Conservation (phyloP, 441 rosid species). For the Populus hybrid region DNA sequence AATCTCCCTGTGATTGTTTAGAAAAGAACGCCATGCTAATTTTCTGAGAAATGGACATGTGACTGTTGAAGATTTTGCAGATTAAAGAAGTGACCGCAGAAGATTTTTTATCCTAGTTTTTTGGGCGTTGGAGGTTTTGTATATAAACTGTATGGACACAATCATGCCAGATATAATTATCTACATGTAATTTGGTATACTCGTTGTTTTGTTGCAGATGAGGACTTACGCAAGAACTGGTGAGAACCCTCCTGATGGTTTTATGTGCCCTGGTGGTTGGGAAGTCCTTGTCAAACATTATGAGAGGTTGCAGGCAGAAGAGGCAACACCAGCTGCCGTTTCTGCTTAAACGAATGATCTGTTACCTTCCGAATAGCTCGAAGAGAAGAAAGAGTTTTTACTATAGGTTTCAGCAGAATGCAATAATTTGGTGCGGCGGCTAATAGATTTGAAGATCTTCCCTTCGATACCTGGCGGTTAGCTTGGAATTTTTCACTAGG, state of each 20-base stretch:
- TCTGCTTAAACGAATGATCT: constrained; percentile 32
- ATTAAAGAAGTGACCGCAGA: not conserved
- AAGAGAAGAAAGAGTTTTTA: not conserved
- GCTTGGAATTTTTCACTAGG: not conserved
- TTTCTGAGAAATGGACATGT: not conserved
- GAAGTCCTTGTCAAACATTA: constrained; percentile 75
- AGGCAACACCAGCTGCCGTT: constrained; percentile 41
- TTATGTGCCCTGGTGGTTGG: constrained; percentile 93
- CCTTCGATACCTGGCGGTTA: not conserved
- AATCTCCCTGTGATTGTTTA: not conserved
- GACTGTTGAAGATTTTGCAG: not conserved
- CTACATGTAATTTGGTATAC: not conserved
- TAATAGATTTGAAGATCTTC: not conserved
- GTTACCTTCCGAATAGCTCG: constrained; percentile 2
- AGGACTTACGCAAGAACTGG: constrained; percentile 72
- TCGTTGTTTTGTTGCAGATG: constrained; percentile 51
- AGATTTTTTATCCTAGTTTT: not conserved
- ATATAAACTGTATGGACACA: not conserved
- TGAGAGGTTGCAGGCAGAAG: constrained; percentile 66
- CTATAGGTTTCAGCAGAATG: not conserved
- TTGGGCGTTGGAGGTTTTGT: not conserved
- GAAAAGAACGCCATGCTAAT: not conserved
- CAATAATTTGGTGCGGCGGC: not conserved
- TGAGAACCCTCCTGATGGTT: constrained; percentile 87
- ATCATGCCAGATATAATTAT: not conserved